Evolutionary conservation across 208 protist species (phyloP).

Genomic region (Leishmania martiniquensis): DNA sequence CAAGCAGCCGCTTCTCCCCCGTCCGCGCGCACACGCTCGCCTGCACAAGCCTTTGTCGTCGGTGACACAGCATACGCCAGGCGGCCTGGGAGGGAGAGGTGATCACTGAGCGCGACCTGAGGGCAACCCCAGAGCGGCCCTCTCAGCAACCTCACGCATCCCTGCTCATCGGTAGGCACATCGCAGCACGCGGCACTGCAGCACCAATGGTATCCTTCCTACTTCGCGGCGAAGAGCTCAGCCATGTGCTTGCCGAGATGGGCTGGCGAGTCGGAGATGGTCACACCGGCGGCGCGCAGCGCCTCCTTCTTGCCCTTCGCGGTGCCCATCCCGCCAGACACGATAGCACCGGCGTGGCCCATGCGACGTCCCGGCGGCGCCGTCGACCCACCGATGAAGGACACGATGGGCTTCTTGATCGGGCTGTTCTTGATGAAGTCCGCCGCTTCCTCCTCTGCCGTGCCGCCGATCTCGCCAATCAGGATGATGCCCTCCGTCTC

Average conservation of each 20-base stretch:
- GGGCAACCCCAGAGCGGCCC: background rate
- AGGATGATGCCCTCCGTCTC: conserved; percentile 98
- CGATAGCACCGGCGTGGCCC: conserved; percentile 99
- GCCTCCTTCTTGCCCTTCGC: conserved; percentile 97
- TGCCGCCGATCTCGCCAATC: conserved; percentile 99
- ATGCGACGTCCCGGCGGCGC: conserved; percentile 97
- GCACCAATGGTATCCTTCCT: background rate
- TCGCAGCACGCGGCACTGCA: background rate
- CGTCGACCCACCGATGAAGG: conserved; percentile 98
- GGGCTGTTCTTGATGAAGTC: conserved; percentile 96
- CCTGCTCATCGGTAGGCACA: background rate
- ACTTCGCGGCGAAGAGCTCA: conserved; percentile 71
- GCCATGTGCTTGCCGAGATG: conserved; percentile 94
- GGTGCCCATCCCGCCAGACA: conserved; percentile 94
- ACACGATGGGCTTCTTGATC: conserved; percentile 97
- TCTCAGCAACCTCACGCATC: background rate
- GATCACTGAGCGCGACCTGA: background rate
- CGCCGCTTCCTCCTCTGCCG: conserved; percentile 98
- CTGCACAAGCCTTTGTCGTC: too few species aligned
- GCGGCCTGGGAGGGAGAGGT: background rate
- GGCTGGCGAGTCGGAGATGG: conserved; percentile 94
- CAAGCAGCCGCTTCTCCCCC: too few species aligned
- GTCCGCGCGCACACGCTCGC: too few species aligned
- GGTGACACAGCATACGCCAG: background rate
- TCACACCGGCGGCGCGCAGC: conserved; percentile 91